These are phyloP conservation scores for Saccharomycopsis fermentans DNA, from an alignment of 805 yeast species.

Conservation along the genomic window DNA sequence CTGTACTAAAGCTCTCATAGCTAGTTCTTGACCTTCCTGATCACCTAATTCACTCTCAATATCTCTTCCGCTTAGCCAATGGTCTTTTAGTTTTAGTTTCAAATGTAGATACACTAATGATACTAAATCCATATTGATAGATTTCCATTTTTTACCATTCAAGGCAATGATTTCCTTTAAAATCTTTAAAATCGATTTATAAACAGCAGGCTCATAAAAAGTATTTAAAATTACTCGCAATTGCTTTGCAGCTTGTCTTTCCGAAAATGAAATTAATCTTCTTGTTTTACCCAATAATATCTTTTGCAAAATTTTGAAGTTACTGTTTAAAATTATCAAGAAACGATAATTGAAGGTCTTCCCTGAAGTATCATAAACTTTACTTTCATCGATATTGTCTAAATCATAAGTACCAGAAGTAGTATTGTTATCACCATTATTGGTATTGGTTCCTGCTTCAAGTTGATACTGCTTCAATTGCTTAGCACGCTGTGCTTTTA, in stretches of 20 bases:
- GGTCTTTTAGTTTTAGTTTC: slow-evolving; percentile 62
- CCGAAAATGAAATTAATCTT: slow-evolving; percentile 54
- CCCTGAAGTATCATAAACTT: slow-evolving; percentile 13
- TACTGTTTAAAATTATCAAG: slow-evolving; percentile 38
- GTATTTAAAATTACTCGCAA: slow-evolving; percentile 46
- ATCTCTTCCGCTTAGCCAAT: slow-evolving; percentile 82
- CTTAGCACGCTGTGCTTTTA: slow-evolving; percentile 5
- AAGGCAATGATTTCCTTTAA: slow-evolving; percentile 77
- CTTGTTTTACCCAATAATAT: slow-evolving; percentile 63
- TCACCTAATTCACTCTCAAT: slow-evolving; percentile 63
- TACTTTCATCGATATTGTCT: neutral
- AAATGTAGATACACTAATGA: slow-evolving; percentile 77
- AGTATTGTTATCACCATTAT: neutral
- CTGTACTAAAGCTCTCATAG: slow-evolving; percentile 67
- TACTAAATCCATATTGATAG: slow-evolving; percentile 85
- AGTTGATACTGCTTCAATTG: slow-evolving; percentile 9
- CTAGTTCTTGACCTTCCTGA: slow-evolving; percentile 78
- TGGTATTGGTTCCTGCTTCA: neutral
- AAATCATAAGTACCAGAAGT: too few relatives aligned
- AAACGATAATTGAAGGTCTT: slow-evolving; percentile 29
- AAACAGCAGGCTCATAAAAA: slow-evolving; percentile 51
- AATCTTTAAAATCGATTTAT: slow-evolving; percentile 61
- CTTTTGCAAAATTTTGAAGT: slow-evolving; percentile 47
- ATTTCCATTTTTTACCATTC: slow-evolving; percentile 91
- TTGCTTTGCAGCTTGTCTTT: slow-evolving; percentile 51